Evolutionary conservation across 768 basidiomycete species (phyloP).

Genomic region (Neoboletus magnificus): DNA sequence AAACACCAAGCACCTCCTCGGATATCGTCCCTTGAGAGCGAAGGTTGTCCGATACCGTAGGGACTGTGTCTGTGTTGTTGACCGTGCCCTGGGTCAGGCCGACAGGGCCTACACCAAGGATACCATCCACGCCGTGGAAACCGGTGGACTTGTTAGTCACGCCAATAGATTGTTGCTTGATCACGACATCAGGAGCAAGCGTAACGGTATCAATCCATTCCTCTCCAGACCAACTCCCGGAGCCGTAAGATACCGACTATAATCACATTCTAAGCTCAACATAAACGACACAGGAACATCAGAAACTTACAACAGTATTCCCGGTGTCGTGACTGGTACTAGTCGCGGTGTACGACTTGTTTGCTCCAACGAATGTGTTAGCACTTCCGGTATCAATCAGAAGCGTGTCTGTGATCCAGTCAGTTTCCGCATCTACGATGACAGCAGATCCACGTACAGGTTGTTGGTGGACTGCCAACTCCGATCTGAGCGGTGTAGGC

Average conservation of each 20-base stretch:
- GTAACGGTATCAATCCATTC: constrained; percentile 12
- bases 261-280: not conserved
- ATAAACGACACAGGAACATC: not conserved
- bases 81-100: constrained; percentile 31
- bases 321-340: constrained; percentile 18
- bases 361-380: constrained; percentile 28
- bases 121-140: constrained; percentile 35
- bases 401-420: constrained; percentile 21
- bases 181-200: not conserved
- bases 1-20: constrained; percentile 30
- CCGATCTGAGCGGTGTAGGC: constrained; percentile 29
- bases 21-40: constrained; percentile 25
- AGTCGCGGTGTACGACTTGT: constrained; percentile 9
- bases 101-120: constrained; percentile 36
- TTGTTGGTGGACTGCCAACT: constrained; percentile 24
- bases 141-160: constrained; percentile 28
- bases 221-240: constrained; percentile 9
- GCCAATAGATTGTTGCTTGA: constrained; percentile 32
- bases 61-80: constrained; percentile 8
- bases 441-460: constrained; percentile 17
- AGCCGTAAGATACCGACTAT: constrained; percentile 3
- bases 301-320: constrained; percentile 14
- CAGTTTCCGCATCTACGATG: not conserved
- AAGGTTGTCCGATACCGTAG: constrained; percentile 37
- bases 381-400: constrained; percentile 32